Evolutionary conservation across 2,329 filamentous ascomycete species (phyloP), one percentile per base, ranked within the genome.

Genomic region (Aspergillus jensenii): DNA sequence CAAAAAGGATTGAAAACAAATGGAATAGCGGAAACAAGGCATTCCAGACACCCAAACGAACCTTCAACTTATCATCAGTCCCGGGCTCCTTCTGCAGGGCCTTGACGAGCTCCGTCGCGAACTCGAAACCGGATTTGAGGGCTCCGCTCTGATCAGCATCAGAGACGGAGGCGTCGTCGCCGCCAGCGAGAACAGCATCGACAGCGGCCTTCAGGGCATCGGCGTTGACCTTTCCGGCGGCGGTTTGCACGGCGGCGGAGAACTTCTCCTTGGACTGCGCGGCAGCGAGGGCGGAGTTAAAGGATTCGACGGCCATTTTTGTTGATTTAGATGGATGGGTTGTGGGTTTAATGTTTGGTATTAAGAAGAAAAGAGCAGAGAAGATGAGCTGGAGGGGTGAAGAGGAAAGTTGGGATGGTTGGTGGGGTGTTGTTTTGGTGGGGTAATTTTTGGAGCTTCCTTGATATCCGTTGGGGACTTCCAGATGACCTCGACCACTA

Each of bases 111-210:
- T 66, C 65, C 12, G 67, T 62, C 7, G 71, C 71, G 51, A 69
- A 73, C 62, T 71, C 67, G 44, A 73, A 72, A 1, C 64, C 71
- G 2, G 62, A 65, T 56, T 69, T 69, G 25, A 73, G 62, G 21
- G 65, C 63, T 6, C 48, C 64, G 45, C 62, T 55, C 51, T 63
- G 59, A 1, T 63, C 60, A 35, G 57, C 65, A 7, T 59, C 59
- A 11, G 46, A 44, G 33, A 62, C 62, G 21, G 58, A 25, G 43
- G 61, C 56, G 12, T 59, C 48, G 45, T 67, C 64, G 27, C 49
- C 63, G 8, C 59, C 62, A 19, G 54, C 59, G 2, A 66, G 63
- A 2, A 65, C 54, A 39, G 49, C 33, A 56, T 73, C 63, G 47
- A 73, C 63, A 41, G 64, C 70, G 15, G 61, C 64, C 53, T 66